phyloP scores from a whole-genome alignment of 208 protist genomes.

The Angomonas deanei region DNA sequence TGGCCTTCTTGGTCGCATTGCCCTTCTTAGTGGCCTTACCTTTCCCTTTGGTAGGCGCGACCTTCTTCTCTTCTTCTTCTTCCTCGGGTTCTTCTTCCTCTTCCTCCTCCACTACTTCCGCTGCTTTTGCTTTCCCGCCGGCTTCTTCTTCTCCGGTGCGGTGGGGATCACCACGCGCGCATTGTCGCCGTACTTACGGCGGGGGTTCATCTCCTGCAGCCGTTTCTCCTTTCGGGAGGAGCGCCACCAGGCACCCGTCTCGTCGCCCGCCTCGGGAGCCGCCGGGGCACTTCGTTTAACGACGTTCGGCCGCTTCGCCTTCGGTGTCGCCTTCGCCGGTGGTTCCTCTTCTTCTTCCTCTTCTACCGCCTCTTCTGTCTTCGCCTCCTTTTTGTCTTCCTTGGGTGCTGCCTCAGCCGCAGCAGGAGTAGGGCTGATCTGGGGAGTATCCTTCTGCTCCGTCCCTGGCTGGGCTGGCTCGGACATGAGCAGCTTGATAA shows the following conservation, averaged over 20 bases:
- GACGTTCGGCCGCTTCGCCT: background rate
- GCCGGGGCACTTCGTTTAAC: background rate
- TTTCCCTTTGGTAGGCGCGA: background rate
- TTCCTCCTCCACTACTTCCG: background rate
- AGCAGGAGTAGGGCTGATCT: background rate
- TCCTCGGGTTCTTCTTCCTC: slow-evolving; percentile 5
- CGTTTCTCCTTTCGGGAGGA: slow-evolving; percentile 49
- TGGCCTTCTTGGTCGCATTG: background rate
- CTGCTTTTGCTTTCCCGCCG: slow-evolving; percentile 1
- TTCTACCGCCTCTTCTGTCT: background rate
- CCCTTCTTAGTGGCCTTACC: background rate
- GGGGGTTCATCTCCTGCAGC: slow-evolving; percentile 56
- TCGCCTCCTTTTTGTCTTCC: slow-evolving; percentile 3
- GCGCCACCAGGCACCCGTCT: slow-evolving; percentile 68
- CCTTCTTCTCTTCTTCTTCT: slow-evolving; percentile 14
- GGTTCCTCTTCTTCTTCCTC: slow-evolving; percentile 16
- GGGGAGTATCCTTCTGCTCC: background rate
- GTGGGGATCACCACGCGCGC: slow-evolving; percentile 15
- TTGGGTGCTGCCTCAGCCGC: background rate
- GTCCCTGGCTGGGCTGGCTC: slow-evolving; percentile 33
- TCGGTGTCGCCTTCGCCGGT: background rate
- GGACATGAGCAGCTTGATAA: slow-evolving; percentile 84
- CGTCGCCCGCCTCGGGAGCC: slow-evolving; percentile 12
- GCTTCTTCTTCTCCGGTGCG: background rate
- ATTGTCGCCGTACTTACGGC: slow-evolving; percentile 63